These are phyloP conservation scores for Zoysia pacifica DNA, from an alignment of 176 grass and related monocot genomes.

Conservation along the genomic window DNA sequence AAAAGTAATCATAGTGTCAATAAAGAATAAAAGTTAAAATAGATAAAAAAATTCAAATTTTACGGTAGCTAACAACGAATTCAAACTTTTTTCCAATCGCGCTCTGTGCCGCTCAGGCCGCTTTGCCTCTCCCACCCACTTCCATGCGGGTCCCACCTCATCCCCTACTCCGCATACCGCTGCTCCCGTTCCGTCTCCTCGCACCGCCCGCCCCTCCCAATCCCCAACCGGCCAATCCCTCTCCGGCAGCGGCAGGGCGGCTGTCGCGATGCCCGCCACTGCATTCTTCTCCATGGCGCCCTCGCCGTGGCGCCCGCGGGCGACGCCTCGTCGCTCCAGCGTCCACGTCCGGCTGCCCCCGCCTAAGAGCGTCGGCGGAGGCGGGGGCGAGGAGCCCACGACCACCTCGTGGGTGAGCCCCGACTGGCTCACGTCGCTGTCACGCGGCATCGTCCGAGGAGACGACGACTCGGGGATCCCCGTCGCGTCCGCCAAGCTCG, in stretches of 20 bases:
- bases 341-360: constrained; percentile 27
- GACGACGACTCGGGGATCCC: constrained; percentile 82
- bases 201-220: constrained; percentile 19
- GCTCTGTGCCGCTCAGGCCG: background rate
- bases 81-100: background rate
- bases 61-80: no score
- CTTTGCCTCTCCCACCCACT: background rate
- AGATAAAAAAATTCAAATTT: no score
- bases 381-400: constrained; percentile 23
- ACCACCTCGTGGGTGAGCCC: constrained; percentile 80
- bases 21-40: no score
- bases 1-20: no score
- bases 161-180: background rate
- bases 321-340: background rate
- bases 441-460: constrained; percentile 38
- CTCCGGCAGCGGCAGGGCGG: background rate
- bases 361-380: constrained; percentile 34
- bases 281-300: constrained; percentile 3
- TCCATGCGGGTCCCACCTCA: constrained; percentile 35
- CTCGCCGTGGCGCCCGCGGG: constrained; percentile 5
- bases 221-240: background rate
- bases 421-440: constrained; percentile 79
- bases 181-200: background rate
- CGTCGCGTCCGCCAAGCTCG: constrained; percentile 77
- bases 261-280: constrained; percentile 28